Evolutionary conservation across 176 grass and related monocot genomes (phyloP).

Genomic region (Elymus sibiricus): DNA sequence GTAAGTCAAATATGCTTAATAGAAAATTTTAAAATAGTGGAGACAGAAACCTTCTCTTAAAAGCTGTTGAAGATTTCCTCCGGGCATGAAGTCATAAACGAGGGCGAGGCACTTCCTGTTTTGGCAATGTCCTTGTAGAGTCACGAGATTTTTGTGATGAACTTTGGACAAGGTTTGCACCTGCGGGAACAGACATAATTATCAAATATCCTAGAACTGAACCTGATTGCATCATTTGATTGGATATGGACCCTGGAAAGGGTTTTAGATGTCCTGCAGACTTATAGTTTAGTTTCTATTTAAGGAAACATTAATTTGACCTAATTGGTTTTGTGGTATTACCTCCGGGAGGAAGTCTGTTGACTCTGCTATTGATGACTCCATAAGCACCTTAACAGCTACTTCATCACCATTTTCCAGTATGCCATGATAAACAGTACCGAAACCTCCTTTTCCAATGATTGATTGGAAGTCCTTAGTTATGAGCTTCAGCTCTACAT

Average conservation of each 20-base stretch:
- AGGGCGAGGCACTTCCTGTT: slow-evolving; percentile 37
- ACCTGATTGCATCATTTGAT: not conserved
- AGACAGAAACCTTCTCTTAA: slow-evolving; percentile 21
- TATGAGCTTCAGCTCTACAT: slow-evolving; percentile 30
- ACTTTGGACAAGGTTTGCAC: slow-evolving; percentile 31
- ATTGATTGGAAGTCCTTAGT: slow-evolving; percentile 23
- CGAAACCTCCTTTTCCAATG: slow-evolving; percentile 46
- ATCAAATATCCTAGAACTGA: not conserved
- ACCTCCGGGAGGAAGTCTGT: slow-evolving; percentile 46
- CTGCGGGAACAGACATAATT: not conserved
- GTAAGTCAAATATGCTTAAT: not conserved
- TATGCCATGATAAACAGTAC: slow-evolving; percentile 44
- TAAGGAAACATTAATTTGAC: not conserved
- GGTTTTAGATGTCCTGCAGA: not conserved
- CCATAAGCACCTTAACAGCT: slow-evolving; percentile 36
- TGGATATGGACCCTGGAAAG: not conserved
- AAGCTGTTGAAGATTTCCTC: slow-evolving; percentile 43
- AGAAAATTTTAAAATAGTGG: not conserved
- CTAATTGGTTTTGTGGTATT: not conserved
- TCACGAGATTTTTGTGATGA: slow-evolving; percentile 50
- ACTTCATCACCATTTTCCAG: slow-evolving; percentile 37
- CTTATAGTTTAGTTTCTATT: not conserved
- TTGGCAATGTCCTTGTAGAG: slow-evolving; percentile 42
- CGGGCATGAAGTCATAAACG: slow-evolving; percentile 41
- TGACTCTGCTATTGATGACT: slow-evolving; percentile 17